Evolutionary conservation across 352 stramenopile genomes (phyloP).

Genomic region (Pythium myriotylum): DNA sequence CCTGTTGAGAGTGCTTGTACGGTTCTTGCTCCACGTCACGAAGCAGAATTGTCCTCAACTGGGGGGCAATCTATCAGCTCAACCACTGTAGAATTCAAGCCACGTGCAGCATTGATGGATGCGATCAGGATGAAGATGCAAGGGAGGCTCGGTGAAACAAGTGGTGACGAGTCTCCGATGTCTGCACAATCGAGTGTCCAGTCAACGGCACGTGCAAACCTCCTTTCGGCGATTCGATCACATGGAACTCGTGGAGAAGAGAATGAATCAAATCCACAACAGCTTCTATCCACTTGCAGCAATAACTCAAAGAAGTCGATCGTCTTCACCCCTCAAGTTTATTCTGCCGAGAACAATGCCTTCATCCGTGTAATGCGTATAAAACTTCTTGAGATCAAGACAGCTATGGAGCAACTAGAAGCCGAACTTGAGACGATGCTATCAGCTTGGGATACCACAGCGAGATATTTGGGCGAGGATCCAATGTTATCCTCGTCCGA

Average conservation of each 20-base stretch:
- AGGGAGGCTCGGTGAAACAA: no score
- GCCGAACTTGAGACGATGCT: conserved; percentile 64
- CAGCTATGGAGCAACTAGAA: conserved; percentile 59
- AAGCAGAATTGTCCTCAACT: no score
- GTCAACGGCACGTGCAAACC: conserved; percentile 1
- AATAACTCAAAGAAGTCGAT: not conserved
- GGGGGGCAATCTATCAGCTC: no score
- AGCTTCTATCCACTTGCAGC: not conserved
- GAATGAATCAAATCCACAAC: not conserved
- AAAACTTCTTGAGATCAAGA: conserved; percentile 54
- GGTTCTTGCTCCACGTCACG: no score
- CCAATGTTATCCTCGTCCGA: conserved; percentile 58
- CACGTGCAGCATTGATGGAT: not conserved
- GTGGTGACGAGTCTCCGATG: no score
- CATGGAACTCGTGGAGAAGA: not conserved
- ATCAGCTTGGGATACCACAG: conserved; percentile 62
- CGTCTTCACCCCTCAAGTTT: conserved; percentile 43
- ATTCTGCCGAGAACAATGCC: conserved; percentile 48
- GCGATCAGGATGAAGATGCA: no score
- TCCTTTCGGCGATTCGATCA: conserved; percentile 16
- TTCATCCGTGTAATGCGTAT: conserved; percentile 62
- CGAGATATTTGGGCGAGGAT: conserved; percentile 72
- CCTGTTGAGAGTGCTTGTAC: no score
- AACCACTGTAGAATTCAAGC: no score
- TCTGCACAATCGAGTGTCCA: not conserved